Base-by-base conservation (phyloP, 257 asterid genomes). In the Phtheirospermum japonicum region DNA sequence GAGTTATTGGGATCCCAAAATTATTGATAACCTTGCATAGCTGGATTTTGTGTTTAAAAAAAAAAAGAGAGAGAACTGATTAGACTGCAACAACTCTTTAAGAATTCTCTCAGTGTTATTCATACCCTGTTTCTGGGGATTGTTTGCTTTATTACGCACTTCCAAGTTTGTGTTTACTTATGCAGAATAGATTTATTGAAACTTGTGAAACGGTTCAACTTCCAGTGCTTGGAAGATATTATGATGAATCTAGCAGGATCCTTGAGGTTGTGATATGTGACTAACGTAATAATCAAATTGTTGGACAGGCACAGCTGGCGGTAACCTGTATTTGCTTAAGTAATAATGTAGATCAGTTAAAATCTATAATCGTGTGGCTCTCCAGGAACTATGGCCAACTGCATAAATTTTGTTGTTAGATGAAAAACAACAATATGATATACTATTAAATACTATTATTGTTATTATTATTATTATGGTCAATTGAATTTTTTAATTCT, bases 311-410 rank as follows among this genome's bases (percentile, higher is more conserved):
- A 16, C 17, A 42, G 34, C 9, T 42, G 32, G 33, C 31, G 12
- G n/a, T 50, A 36, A 34, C 59, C 50, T 63, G 26, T 30, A 55
- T 64, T 40, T 57, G 48, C 57, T 31, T 60, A 46, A 34, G 51
- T 40, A 57, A 59, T 36, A 14, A 23, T 42, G 40, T 50, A 30
- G 51, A 28, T 19, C 40, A 39, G 33, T 39, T 50, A 17, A 23
- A 28, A 34, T 13, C 11, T 14, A 6, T 48, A 49, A 32, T 65
- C 33, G 10, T 55, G 45, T 43, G 28, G 59, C 56, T 68, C 10
- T 36, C 18, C 34, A 51, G 4, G 63, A 52, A 31, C 30, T 13
- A 8, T 65, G 64, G 18, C 46, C 12, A 32, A 33, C 48, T 55
- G 50, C 30, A 37, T 54, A 20, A 23, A 52, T 33, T 49, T 37